Evolutionary conservation across 1,139 yeast species (phyloP), one percentile per base, ranked within the genome.

Genomic region (Wickerhamomyces sp.): DNA sequence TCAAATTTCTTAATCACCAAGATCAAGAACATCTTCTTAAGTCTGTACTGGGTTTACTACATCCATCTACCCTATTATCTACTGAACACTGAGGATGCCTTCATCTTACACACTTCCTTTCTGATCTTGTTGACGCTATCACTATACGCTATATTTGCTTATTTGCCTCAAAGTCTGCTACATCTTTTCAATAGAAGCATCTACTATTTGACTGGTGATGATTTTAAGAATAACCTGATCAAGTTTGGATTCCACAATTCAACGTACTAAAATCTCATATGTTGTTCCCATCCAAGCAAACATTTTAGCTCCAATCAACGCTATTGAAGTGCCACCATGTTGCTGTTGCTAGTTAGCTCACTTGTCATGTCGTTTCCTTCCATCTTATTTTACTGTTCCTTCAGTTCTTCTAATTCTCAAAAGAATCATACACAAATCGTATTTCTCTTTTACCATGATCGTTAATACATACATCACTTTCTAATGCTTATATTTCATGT

Each of bases 21-120:
- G 36, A 33, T 53, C 31, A 51, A 48, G 44, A 49, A 58, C 34
- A 47, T 55, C 23, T 46, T 60, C 13, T 53, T 52, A 27, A 59
- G 54, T 36, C 45, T 66, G 18, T 69, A 66, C 48, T 69, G 74
- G 74, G 66, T 63, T 42, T 69, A 69, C 49, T 69, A 68, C 45
- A 62, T 69, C 30, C 72, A 69, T 51, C 51, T 69, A 40, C 74
- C 74, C 30, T 69, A 62, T 51, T 69, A 69, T 47, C 47, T 69
- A 42, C 66, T 69, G 72, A 67, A 71, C 29, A 52, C 63, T 9
- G 62, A 62, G 42, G 73, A 69, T 45, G 69, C 73, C 4, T 65
- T 66, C 40, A 48, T 63, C n/a, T 48, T 68, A 15, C 72, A 68
- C 48, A 47, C 58, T 5, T 62, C 66, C 45, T 65, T 65, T 46